Percentiles rank a stretch among this genome's conserved stretches.
phyloP scores from a whole-genome alignment of 306 rosid genomes.

The Quercus berberidifolia region DNA sequence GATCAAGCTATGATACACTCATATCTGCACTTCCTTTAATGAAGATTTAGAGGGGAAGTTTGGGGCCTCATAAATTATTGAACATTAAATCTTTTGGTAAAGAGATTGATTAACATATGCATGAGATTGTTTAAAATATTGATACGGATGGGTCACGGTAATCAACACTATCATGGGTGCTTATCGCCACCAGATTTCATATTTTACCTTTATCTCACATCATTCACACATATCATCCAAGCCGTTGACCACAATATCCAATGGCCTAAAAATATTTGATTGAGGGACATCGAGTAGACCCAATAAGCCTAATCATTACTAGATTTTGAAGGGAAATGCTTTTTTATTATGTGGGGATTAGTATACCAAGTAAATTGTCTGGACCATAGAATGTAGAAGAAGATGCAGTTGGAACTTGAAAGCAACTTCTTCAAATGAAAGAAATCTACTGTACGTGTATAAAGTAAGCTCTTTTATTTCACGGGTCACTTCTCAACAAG shows the following conservation, averaged over 20 bases:
- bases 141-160: constrained; percentile 22
- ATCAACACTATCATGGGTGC: constrained; percentile 33
- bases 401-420: not conserved
- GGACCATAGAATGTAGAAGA: not conserved
- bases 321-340: not conserved
- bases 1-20: constrained; percentile 19
- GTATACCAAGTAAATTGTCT: too few species aligned
- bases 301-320: not conserved
- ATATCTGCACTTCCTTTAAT: constrained; percentile 60
- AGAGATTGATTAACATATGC: constrained; percentile 4
- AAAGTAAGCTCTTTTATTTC: not conserved
- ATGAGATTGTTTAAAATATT: not conserved
- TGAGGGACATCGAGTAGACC: not conserved
- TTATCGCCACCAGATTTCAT: constrained; percentile 23
- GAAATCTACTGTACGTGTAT: not conserved
- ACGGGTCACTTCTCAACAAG: not conserved
- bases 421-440: not conserved
- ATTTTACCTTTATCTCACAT: constrained; percentile 9
- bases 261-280: not conserved
- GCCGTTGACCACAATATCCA: constrained; percentile 26
- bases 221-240: not conserved
- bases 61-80: constrained; percentile 27
- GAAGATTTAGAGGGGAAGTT: constrained; percentile 44
- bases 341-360: not conserved
- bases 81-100: constrained; percentile 14